Percentiles rank a stretch among this genome's conserved stretches.
These are phyloP conservation scores for Liquidambar formosana DNA, from an alignment of 164 flowering plant genomes.

Conservation along the genomic window DNA sequence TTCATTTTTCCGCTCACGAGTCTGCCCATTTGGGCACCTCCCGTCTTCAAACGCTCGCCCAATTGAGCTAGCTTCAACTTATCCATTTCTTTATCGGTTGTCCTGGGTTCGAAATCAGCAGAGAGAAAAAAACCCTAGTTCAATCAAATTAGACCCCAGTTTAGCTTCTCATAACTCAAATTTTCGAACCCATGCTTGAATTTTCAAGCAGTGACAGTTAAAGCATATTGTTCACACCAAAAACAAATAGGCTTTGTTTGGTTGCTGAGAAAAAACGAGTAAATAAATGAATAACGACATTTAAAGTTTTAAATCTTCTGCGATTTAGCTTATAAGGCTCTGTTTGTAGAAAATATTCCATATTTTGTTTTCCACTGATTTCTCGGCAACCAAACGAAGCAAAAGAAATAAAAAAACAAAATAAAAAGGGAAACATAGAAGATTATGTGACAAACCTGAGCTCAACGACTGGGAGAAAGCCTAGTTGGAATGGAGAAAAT, in stretches of 20 bases:
- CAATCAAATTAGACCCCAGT: not conserved
- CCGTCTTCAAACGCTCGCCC: constrained; percentile 61
- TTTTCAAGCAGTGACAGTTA: too few relatives aligned
- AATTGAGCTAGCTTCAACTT: constrained; percentile 52
- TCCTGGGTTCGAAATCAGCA: not conserved
- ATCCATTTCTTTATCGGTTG: constrained; percentile 36
- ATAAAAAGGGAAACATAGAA: not conserved
- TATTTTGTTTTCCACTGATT: not conserved
- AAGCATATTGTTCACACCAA: too few relatives aligned
- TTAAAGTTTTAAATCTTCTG: too few relatives aligned
- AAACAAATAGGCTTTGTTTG: too few relatives aligned
- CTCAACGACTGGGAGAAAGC: not conserved
- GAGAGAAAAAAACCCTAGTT: too few relatives aligned
- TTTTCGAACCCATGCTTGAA: too few relatives aligned
- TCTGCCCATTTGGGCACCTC: constrained; percentile 70
- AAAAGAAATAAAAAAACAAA: not conserved
- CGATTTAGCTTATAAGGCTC: too few relatives aligned
- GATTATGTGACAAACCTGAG: not conserved
- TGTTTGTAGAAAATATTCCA: too few relatives aligned
- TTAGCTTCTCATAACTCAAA: not conserved
- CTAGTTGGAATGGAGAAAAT: too few relatives aligned
- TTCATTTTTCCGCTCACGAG: constrained; percentile 66
- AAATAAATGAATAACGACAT: too few relatives aligned
- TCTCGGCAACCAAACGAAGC: not conserved
- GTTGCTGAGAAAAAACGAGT: too few relatives aligned